Conservation (phyloP, 495 filamentous ascomycete genomes). For the Neurospora sp. region DNA sequence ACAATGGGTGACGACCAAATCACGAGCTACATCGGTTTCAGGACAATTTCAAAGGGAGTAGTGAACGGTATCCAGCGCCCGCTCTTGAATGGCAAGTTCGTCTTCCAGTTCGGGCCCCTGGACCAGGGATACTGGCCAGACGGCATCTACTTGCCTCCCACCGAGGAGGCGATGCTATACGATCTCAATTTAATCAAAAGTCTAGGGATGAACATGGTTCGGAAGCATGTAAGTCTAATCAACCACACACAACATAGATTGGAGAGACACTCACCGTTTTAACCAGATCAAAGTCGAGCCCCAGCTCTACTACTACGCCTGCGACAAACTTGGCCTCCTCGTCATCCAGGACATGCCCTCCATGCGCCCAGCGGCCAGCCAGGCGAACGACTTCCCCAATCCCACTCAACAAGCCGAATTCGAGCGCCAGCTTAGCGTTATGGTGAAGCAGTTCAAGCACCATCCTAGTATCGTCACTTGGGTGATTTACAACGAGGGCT, state of each 20-base stretch:
- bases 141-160: conserved; percentile 51
- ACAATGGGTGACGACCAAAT: conserved; percentile 44
- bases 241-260: not conserved
- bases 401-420: conserved; percentile 48
- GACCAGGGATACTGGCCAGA: conserved; percentile 66
- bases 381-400: conserved; percentile 24
- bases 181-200: conserved; percentile 51
- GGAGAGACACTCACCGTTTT: not conserved
- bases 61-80: conserved; percentile 51
- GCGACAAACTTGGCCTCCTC: conserved; percentile 51
- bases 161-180: conserved; percentile 52
- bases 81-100: conserved; percentile 52
- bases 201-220: conserved; percentile 55
- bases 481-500: conserved; percentile 64
- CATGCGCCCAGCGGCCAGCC: conserved; percentile 23
- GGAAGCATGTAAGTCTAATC: conserved; percentile 47
- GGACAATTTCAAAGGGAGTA: conserved; percentile 43
- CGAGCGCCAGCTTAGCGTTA: conserved; percentile 47
- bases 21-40: conserved; percentile 56
- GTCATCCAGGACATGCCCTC: conserved; percentile 63
- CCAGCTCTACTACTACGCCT: conserved; percentile 55
- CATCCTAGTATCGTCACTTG: conserved; percentile 49
- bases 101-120: conserved; percentile 55
- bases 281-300: conserved; percentile 56
- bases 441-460: conserved; percentile 51